Evolutionary conservation across 768 basidiomycete species (phyloP).

Genomic region (Botryobasidium botryosum): DNA sequence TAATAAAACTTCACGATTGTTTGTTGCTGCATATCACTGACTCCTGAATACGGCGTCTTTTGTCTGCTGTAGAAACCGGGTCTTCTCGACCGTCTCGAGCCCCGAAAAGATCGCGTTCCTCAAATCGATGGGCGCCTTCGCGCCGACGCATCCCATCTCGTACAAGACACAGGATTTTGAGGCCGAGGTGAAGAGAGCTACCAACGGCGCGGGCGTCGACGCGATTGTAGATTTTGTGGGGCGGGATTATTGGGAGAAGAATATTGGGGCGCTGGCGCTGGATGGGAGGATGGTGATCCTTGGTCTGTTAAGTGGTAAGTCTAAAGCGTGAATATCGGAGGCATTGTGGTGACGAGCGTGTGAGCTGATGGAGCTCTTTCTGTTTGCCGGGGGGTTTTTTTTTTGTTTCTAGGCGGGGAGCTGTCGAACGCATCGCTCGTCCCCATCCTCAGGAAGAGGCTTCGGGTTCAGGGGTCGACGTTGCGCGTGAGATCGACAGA

Average conservation of each 20-base stretch:
- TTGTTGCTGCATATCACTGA: too few species aligned
- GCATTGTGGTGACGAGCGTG: too few species aligned
- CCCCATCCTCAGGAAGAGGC: constrained; percentile 65
- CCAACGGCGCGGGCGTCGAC: constrained; percentile 55
- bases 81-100: constrained; percentile 76
- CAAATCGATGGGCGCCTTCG: constrained; percentile 37
- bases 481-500: constrained; percentile 53
- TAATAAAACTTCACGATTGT: too few species aligned
- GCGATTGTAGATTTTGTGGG: constrained; percentile 78
- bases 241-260: constrained; percentile 16
- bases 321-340: background rate
- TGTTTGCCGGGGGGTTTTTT: too few species aligned
- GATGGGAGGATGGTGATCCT: constrained; percentile 19
- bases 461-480: constrained; percentile 79
- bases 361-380: too few species aligned
- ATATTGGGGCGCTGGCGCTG: constrained; percentile 16
- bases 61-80: too few species aligned
- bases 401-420: constrained; percentile 36
- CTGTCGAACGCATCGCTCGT: constrained; percentile 36
- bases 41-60: too few species aligned
- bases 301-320: constrained; percentile 12
- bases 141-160: constrained; percentile 65
- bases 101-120: constrained; percentile 68
- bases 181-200: constrained; percentile 48
- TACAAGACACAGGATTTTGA: constrained; percentile 77